Evolutionary conservation across 225 moss, liverwort and hornwort genomes (phyloP).

Genomic region (Lunularia cruciata): DNA sequence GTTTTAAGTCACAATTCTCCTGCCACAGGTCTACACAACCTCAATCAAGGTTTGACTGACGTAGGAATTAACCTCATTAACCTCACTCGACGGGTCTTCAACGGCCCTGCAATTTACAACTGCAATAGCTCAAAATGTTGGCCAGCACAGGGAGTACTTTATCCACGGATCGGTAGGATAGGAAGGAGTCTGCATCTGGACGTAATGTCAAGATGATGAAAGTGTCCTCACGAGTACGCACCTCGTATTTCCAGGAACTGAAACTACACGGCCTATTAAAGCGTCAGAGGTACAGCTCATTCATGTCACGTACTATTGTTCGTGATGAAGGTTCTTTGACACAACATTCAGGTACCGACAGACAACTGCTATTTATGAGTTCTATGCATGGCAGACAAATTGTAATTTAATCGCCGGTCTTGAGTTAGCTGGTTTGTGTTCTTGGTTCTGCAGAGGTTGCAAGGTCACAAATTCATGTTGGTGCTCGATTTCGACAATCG

Average conservation of each 20-base stretch:
- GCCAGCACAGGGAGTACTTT: not conserved
- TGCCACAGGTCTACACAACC: not conserved
- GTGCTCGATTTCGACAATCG: not conserved
- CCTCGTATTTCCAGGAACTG: no score
- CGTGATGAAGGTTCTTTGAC: no score
- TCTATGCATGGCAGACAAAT: no score
- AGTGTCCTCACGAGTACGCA: no score
- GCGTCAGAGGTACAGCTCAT: no score
- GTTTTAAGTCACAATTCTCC: not conserved
- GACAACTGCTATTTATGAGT: no score
- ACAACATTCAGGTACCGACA: no score
- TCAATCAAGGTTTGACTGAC: no score
- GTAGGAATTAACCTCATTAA: not conserved
- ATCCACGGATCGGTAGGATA: not conserved
- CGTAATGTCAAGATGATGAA: not conserved
- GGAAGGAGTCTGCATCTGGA: not conserved
- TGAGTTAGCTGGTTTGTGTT: no score
- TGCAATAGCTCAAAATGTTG: not conserved
- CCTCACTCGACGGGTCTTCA: not conserved
- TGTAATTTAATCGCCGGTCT: no score
- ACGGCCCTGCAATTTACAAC: not conserved
- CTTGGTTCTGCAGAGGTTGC: not conserved
- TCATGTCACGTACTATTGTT: no score
- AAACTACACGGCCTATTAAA: no score
- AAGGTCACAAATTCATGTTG: not conserved